Evolutionary conservation across 768 basidiomycete genomes (phyloP), one percentile per base, ranked within the genome.

Genomic region (Crepidotus variabilis): DNA sequence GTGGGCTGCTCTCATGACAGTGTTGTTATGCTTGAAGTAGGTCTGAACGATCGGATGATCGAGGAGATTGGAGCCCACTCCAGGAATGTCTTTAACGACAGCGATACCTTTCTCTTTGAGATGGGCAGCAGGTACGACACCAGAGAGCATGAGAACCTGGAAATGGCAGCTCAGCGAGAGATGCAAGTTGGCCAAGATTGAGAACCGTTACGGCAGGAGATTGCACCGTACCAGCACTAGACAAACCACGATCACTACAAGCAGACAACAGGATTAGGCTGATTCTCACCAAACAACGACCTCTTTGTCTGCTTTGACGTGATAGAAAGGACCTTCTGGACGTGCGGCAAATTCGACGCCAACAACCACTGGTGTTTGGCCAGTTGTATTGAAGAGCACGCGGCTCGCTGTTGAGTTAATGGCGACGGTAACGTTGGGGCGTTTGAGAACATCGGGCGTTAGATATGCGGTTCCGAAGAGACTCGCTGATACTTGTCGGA

Each of bases 91-190:
- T 6, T 81, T 66, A 14, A 86, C 67, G 32, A 86, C 72, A 0
- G 81, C 76, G 45, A 94, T 86, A 16, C 70, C 68, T 60, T 82
- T 71, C 9, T 70, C 64, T n/a, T 73, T 61, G 36, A 94, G 77
- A 34, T 88, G 76, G 2, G 72, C 69, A 0, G 78, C 77, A 32
- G 89, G 86, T 14, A 92, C 93, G 47, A 94, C 74, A 21, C 93
- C 93, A 7, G 88, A 90, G 35, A 90, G 75, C 79, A 87, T 80
- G 18, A 90, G 76, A 35, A 90, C 78, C 73, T 88, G 51, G 47
- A 24, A 47, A n/a, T n/a, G 13, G 45, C 46, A 18, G 11, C 43
- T 0, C 18, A 20, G 22, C 18, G 10, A 47, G 18, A n/a, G 21
- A 16, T 10, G 16, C 8, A 32, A 13, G 14, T 28, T 28, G 3